phyloP scores from a whole-genome alignment of 116 monocot genomes.

The Posidonia oceanica region DNA sequence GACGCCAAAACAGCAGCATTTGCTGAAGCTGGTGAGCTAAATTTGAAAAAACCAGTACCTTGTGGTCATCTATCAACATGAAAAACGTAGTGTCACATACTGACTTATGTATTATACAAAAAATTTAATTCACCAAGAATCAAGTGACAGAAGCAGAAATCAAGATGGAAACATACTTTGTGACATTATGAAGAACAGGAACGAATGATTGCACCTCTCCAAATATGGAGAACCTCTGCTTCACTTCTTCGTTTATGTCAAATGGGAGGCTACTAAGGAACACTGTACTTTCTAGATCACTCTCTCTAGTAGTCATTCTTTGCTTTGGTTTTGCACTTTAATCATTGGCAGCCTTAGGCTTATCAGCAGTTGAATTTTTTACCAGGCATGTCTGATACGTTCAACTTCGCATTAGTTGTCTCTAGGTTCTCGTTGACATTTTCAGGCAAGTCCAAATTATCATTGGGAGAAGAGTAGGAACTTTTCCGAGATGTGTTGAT shows the following conservation, averaged over 20 bases:
- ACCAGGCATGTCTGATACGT: constrained; percentile 9
- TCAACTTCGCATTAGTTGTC: constrained; percentile 1
- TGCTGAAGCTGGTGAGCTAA: constrained; percentile 37
- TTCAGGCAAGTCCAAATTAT: too few relatives aligned
- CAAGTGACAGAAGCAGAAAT: too few relatives aligned
- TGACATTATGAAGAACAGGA: too few relatives aligned
- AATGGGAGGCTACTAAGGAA: constrained; percentile 93
- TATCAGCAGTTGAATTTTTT: neutral
- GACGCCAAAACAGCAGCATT: constrained; percentile 72
- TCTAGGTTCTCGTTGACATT: constrained; percentile 3
- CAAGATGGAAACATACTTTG: too few relatives aligned
- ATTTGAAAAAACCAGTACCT: constrained; percentile 86
- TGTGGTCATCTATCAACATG: constrained; percentile 51
- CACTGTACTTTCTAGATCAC: constrained; percentile 10
- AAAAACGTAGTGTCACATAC: constrained; percentile 3
- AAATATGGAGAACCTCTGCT: too few relatives aligned
- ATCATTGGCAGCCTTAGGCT: neutral
- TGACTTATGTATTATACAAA: neutral
- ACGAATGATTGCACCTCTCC: too few relatives aligned
- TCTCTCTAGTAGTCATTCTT: neutral
- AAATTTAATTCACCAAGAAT: neutral
- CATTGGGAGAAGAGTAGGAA: too few relatives aligned
- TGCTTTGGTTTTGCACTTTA: neutral
- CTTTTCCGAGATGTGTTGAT: too few relatives aligned
- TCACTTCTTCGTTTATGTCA: constrained; percentile 73